Evolutionary conservation across 441 rosid genomes (phyloP), one percentile per base, ranked within the genome.

Genomic region (Populus hybrid): DNA sequence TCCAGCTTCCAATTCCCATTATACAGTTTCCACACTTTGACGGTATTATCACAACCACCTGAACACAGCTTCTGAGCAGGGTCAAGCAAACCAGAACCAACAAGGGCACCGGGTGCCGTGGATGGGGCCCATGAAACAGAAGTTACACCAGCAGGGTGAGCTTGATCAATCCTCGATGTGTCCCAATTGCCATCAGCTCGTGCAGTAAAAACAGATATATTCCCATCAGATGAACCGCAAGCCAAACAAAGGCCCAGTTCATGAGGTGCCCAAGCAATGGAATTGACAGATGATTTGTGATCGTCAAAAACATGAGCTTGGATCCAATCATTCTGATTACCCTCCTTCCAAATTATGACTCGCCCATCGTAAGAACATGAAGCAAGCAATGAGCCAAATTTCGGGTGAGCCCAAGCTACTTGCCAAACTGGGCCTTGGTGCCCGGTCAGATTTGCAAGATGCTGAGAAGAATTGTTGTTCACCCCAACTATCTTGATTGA

Each of bases 1-100:
- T 89, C 96, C 93, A 89, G 70, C 79, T 92, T 90, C 97, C 97
- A 90, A 10, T 72, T 80, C 63, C 91, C 94, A 32, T 88, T 88
- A 4, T 85, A 76, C 24, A 90, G 88, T 78, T 87, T 91, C 97
- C 95, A 93, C 66, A 93, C 92, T 85, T 89, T 93, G 76, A 93
- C 93, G 0, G 94, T 83, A 20, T 87, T 90, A 74, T 92, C 94
- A 80, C 93, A 88, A 11, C 97, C 97, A 61, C 94, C 91, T 0
- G 91, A 88, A 73, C 84, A 84, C 18, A 88, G 87, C 73, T 83
- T 85, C 81, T 85, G 87, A 21, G 84, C 88, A 2, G 85, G 85
- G 74, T 88, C 87, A 40, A 80, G 81, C 67, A 81, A 70, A 59
- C 88, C 84, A 73, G 84, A 83, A 8, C 91, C 87, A 3, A 88